phyloP scores from a whole-genome alignment of 2,329 filamentous ascomycete species.

The Aureobasidium sp. region DNA sequence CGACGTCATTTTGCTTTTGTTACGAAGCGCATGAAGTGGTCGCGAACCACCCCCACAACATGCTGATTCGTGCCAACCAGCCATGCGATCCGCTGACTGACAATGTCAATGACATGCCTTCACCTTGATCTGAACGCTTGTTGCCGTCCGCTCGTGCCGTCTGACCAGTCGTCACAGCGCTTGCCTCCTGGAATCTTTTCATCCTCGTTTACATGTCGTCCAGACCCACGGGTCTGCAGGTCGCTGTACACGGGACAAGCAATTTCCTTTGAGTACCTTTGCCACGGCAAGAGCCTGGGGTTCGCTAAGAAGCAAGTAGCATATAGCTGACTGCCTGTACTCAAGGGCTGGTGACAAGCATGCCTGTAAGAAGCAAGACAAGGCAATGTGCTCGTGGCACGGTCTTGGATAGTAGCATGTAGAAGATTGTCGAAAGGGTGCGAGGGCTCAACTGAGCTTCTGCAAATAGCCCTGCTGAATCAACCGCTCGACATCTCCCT shows the following conservation, averaged over 20 bases:
- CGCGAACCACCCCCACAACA: not conserved
- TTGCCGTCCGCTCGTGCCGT: not conserved
- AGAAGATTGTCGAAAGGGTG: not conserved
- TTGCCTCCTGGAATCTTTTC: not conserved
- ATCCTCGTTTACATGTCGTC: not conserved
- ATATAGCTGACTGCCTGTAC: not conserved
- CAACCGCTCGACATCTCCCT: conserved; percentile 89
- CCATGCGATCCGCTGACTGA: not conserved
- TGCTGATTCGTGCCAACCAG: conserved; percentile 3
- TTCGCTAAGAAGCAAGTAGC: not conserved
- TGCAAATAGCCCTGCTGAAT: conserved; percentile 94
- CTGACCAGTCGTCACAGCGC: not conserved
- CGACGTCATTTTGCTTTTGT: not conserved
- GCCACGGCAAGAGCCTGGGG: not conserved
- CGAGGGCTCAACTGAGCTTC: conserved; percentile 61
- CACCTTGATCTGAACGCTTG: not conserved
- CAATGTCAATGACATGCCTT: not conserved
- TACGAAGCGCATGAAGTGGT: not conserved
- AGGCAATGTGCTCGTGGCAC: not conserved
- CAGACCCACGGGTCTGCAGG: not conserved
- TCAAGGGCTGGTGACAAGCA: not conserved
- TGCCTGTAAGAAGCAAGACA: not conserved
- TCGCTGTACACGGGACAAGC: not conserved
- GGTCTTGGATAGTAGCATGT: not conserved
- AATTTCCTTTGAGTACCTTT: not conserved